A percentile compares a stretch with the other conserved stretches of the same genome.
Evolutionary conservation across 176 grass and related monocot species (phyloP).

Genomic region (Rhipidocladum racemiflorum): DNA sequence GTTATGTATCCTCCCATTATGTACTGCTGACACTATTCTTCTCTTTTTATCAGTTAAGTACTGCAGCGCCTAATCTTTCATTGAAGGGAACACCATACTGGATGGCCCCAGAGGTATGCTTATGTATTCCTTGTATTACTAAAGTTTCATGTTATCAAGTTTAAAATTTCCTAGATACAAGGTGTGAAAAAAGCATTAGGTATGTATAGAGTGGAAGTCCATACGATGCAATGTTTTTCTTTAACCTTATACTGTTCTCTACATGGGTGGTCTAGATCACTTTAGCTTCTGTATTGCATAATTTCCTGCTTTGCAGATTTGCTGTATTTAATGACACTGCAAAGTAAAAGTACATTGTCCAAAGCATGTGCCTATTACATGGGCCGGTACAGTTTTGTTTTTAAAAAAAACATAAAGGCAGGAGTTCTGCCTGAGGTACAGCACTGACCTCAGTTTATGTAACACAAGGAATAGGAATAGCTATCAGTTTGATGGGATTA

Average conservation of each 20-base stretch:
- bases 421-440: not conserved
- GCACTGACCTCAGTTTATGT: slow-evolving; percentile 11
- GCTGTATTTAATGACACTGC: slow-evolving; percentile 24
- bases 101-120: slow-evolving; percentile 93
- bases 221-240: slow-evolving; percentile 10
- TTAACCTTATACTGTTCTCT: not conserved
- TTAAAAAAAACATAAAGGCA: not conserved
- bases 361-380: not conserved
- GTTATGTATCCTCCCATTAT: not conserved
- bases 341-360: not conserved
- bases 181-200: not conserved
- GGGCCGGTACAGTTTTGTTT: not conserved
- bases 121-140: slow-evolving; percentile 11
- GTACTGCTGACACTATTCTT: slow-evolving; percentile 28
- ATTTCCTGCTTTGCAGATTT: not conserved
- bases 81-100: slow-evolving; percentile 93
- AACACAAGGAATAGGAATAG: not conserved
- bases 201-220: not conserved
- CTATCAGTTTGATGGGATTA: not conserved
- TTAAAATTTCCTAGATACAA: not conserved
- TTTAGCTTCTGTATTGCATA: slow-evolving; percentile 20
- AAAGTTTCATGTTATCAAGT: not conserved
- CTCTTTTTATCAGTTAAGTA: slow-evolving; percentile 60
- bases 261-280: not conserved
- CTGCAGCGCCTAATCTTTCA: slow-evolving; percentile 69